These are phyloP conservation scores for Tetrahymena malaccensis DNA, from an alignment of 73 alveolate genomes.

Conservation along the genomic window DNA sequence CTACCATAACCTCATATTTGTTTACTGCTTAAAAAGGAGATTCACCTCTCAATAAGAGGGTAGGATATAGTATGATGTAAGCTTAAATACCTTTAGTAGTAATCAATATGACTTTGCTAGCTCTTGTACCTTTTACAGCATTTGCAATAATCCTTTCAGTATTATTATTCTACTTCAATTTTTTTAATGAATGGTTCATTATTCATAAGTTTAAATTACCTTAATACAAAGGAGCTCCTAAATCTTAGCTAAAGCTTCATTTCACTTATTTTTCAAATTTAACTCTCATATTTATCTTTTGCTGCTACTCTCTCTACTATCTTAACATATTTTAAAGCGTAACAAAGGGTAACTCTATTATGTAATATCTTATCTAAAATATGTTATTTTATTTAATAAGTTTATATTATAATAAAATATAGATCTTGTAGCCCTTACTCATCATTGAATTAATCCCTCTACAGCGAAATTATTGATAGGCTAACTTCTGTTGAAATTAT, in stretches of 20 bases:
- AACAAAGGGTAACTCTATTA: neutral
- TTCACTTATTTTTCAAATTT: neutral
- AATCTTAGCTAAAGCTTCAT: neutral
- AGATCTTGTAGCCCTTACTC: neutral
- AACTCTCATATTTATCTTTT: neutral
- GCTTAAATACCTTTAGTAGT: neutral
- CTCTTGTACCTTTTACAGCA: neutral
- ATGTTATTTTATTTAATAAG: neutral
- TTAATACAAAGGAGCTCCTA: neutral
- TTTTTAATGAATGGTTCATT: neutral
- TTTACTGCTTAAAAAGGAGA: neutral
- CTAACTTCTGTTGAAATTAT: neutral
- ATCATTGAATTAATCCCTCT: neutral
- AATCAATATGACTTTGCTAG: neutral
- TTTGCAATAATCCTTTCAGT: neutral
- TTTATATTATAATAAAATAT: neutral
- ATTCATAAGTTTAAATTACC: neutral
- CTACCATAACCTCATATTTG: neutral
- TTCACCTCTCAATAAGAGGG: neutral
- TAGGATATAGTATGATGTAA: neutral
- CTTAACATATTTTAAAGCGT: neutral
- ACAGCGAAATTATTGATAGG: neutral
- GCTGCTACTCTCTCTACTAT: neutral
- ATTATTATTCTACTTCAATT: neutral
- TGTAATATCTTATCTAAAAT: neutral